Evolutionary conservation across 1,284 basidiomycete genomes (phyloP).

Genomic region (Cystobasidiaceae sp.): DNA sequence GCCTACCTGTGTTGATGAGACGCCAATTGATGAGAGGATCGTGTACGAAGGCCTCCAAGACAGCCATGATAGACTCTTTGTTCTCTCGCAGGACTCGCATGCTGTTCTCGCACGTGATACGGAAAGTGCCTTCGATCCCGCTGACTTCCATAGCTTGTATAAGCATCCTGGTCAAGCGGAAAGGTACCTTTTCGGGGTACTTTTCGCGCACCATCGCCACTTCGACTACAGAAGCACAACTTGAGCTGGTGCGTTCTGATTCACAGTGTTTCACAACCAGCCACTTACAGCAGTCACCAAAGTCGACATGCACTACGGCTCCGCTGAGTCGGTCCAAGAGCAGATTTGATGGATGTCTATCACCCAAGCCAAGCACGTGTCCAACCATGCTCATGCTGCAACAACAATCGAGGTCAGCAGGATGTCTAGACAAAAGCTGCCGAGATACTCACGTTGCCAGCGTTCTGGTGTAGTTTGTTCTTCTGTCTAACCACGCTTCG

Average conservation of each 20-base stretch:
- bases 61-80: slow-evolving; percentile 95
- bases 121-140: slow-evolving; percentile 95
- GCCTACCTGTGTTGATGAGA: slow-evolving; percentile 43
- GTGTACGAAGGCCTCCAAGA: slow-evolving; percentile 75
- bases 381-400: slow-evolving; percentile 86
- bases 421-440: too few relatives aligned
- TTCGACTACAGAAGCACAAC: slow-evolving; percentile 30
- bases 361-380: slow-evolving; percentile 93
- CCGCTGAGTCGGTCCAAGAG: slow-evolving; percentile 88
- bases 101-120: slow-evolving; percentile 51
- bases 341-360: slow-evolving; percentile 94
- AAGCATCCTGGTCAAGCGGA: slow-evolving; percentile 96
- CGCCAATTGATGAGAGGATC: slow-evolving; percentile 59
- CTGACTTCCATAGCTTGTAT: slow-evolving; percentile 97
- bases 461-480: slow-evolving; percentile 93
- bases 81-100: slow-evolving; percentile 96
- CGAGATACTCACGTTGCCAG: slow-evolving; percentile 89
- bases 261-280: neutral
- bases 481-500: slow-evolving; percentile 94
- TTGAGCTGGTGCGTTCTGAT: slow-evolving; percentile 38
- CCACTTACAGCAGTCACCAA: slow-evolving; percentile 52
- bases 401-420: slow-evolving; percentile 44
- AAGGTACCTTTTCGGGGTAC: slow-evolving; percentile 98
- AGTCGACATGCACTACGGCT: slow-evolving; percentile 96
- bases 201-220: slow-evolving; percentile 56